phyloP scores from a whole-genome alignment of 2,329 filamentous ascomycete genomes.

The Karstenula rhodostoma region DNA sequence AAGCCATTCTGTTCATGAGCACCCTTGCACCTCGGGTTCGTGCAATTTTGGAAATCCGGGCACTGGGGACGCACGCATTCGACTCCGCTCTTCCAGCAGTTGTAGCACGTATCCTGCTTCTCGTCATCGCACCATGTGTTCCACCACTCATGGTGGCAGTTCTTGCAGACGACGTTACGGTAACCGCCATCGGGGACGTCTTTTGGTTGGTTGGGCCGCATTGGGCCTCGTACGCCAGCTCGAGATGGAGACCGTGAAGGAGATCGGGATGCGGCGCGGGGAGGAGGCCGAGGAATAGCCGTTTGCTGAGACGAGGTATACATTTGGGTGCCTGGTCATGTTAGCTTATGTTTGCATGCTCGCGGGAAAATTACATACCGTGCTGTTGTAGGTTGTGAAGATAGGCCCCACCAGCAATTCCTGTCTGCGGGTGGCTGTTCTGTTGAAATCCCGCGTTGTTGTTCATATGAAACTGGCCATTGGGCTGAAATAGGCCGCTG shows the following conservation, averaged over 20 bases:
- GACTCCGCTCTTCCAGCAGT: not conserved
- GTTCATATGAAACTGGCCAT: not conserved
- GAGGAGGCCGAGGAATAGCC: not conserved
- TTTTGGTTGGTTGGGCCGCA: not conserved
- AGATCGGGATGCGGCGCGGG: not conserved
- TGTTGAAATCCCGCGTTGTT: no score
- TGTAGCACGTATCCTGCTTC: not conserved
- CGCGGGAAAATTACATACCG: not conserved
- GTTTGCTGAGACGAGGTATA: not conserved
- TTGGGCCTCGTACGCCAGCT: not conserved
- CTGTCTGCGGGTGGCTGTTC: no score
- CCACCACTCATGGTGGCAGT: slow-evolving; percentile 2
- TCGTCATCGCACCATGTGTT: slow-evolving; percentile 12
- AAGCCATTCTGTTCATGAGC: not conserved
- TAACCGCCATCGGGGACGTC: slow-evolving; percentile 2
- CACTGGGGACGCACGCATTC: not conserved
- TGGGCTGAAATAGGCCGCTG: not conserved
- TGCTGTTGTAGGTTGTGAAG: not conserved
- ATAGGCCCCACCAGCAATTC: no score
- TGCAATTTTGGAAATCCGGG: not conserved
- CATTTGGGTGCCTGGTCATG: not conserved
- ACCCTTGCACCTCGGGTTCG: not conserved
- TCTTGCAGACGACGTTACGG: not conserved
- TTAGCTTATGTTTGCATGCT: not conserved
- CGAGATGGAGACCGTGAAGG: not conserved